Base-by-base conservation (phyloP, 768 basidiomycete genomes). In the Suillus fuscotomentosus region DNA sequence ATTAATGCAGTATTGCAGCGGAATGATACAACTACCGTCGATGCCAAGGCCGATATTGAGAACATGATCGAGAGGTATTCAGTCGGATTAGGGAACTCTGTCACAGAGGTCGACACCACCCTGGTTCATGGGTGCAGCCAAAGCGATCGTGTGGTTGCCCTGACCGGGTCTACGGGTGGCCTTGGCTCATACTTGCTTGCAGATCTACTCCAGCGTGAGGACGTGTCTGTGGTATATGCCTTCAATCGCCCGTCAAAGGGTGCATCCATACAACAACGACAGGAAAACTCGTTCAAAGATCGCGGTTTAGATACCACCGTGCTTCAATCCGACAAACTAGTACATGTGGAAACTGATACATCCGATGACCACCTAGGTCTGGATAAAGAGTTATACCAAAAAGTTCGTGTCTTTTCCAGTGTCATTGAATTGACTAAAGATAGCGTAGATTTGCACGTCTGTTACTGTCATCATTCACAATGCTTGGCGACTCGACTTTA, bases 401-500 rank as follows among this genome's bases (percentile, higher is more conserved):
- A 73, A 47, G 72, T 61, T 15, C 7, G 7, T 0, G 0, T n/a
- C 11, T 24, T 42, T 34, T 5, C 9, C 27, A 17, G 15, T 60
- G 17, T 9, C 10, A 24, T 36, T 54, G 2, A 56, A 24, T 22
- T 2, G 1, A 17, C 20, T 24, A 60, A 15, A 1, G 42, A 15
- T 5, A 0, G 53, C 17, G 11, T 36, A 81, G 81, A 69, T 82
- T 2, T 69, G 69, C 1, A 62, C 66, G 3, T 75, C 77, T 0
- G 70, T 81, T 36, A 77, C 76, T 3, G 42, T 77, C 31, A 71
- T 82, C 54, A 77, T 82, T 27, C 81, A 82, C 60, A 79, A 73
- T 3, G 81, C 82, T 2, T 83, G 82, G 82, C 74, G 71, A n/a
- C 71, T 83, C 55, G 77, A 83, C 60, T 82, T 82, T 64, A 82